These are phyloP conservation scores for Venustampulla echinocandica DNA, from an alignment of 495 filamentous ascomycete species.

Conservation along the genomic window DNA sequence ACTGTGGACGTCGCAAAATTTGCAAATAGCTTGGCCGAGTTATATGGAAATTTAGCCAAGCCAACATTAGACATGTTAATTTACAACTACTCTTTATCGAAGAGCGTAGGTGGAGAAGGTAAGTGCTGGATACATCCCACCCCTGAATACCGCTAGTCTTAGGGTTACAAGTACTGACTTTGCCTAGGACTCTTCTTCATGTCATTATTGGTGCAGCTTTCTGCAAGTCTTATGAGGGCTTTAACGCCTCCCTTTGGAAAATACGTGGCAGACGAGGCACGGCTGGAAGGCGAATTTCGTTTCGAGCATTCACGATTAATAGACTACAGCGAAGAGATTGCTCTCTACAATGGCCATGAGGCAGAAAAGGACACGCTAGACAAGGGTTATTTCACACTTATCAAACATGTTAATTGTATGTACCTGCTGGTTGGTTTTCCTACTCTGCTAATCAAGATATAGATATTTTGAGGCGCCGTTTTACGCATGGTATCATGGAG, in stretches of 20 bases:
- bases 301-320: slow-evolving; percentile 92
- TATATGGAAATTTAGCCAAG: slow-evolving; percentile 97
- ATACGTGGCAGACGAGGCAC: slow-evolving; percentile 94
- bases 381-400: slow-evolving; percentile 96
- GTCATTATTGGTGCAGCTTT: slow-evolving; percentile 86
- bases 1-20: slow-evolving; percentile 94
- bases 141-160: too few species aligned
- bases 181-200: slow-evolving; percentile 56
- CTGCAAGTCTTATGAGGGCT: slow-evolving; percentile 85
- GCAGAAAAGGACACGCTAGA: slow-evolving; percentile 95
- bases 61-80: slow-evolving; percentile 89
- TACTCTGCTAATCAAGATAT: too few species aligned
- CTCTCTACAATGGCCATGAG: slow-evolving; percentile 86
- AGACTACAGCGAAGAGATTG: slow-evolving; percentile 91
- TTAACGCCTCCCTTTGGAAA: slow-evolving; percentile 96
- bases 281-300: slow-evolving; percentile 90
- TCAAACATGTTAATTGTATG: slow-evolving; percentile 87
- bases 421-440: too few species aligned
- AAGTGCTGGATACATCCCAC: slow-evolving; percentile 32
- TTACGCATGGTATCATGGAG: slow-evolving; percentile 98
- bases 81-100: slow-evolving; percentile 87
- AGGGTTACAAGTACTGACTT: slow-evolving; percentile 3
- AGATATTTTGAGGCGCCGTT: slow-evolving; percentile 71
- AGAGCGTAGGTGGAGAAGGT: slow-evolving; percentile 89
- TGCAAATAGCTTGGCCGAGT: slow-evolving; percentile 85